A percentile compares a stretch with the other conserved stretches of the same genome.
phyloP scores from a whole-genome alignment of 1,284 basidiomycete genomes.

The Ustilago bromivora region DNA sequence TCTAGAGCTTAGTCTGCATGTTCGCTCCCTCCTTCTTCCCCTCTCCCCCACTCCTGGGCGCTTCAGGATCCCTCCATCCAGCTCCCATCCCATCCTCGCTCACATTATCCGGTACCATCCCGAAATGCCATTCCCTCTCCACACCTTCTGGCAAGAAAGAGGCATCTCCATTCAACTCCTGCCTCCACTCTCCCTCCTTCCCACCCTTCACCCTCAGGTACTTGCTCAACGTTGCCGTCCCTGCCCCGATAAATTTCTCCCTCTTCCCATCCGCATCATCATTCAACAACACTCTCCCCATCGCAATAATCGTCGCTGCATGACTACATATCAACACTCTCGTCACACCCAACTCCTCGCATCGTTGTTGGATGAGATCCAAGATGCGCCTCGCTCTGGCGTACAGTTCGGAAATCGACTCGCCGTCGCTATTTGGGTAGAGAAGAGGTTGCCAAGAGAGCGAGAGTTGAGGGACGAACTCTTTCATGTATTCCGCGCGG shows the following conservation, averaged over 20 bases:
- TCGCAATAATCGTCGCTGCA: conserved; percentile 81
- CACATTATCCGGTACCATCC: conserved; percentile 51
- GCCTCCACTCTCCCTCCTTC: conserved; percentile 35
- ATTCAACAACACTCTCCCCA: conserved; percentile 76
- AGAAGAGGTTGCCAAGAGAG: conserved; percentile 76
- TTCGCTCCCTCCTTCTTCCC: background rate
- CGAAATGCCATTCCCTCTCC: conserved; percentile 79
- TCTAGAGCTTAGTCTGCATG: conserved; percentile 38
- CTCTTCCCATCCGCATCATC: conserved; percentile 69
- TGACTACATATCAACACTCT: conserved; percentile 80
- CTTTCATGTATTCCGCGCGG: conserved; percentile 75
- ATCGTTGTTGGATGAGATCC: conserved; percentile 57
- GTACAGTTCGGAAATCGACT: conserved; percentile 77
- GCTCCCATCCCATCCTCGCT: conserved; percentile 59
- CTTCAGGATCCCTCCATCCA: conserved; percentile 53
- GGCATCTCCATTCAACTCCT: conserved; percentile 58
- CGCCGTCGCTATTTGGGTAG: conserved; percentile 78
- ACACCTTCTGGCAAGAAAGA: conserved; percentile 72
- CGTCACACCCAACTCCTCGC: conserved; percentile 69
- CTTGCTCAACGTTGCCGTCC: conserved; percentile 61
- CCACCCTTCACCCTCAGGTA: conserved; percentile 29
- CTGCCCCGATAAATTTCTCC: conserved; percentile 67
- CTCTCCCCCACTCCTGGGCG: background rate
- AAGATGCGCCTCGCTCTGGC: conserved; percentile 75
- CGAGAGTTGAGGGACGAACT: conserved; percentile 74